phyloP scores from a whole-genome alignment of 306 rosid species.

The Argentina anserina region DNA sequence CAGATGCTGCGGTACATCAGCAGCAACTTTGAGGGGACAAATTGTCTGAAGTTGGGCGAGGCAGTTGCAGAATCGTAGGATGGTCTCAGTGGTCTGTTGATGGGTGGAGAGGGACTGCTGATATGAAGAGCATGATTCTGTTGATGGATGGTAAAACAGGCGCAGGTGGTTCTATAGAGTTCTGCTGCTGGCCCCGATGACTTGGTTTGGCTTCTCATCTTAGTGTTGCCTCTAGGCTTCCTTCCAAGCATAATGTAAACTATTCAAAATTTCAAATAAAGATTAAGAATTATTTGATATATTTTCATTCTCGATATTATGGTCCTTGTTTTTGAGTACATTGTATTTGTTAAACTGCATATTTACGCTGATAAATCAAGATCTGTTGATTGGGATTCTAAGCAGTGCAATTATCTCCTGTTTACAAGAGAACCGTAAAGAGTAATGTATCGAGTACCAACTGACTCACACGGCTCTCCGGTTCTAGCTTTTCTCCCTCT shows the following conservation, averaged over 20 bases:
- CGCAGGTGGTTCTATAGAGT: not conserved
- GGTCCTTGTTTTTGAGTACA: not conserved
- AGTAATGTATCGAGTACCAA: too few species aligned
- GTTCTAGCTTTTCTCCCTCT: too few species aligned
- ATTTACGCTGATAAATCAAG: not conserved
- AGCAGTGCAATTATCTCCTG: not conserved
- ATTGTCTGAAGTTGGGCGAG: not conserved
- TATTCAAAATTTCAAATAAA: not conserved
- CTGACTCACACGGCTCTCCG: too few species aligned
- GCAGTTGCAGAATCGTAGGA: not conserved
- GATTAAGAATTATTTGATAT: not conserved
- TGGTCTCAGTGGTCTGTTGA: not conserved
- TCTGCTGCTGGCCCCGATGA: not conserved
- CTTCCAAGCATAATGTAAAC: not conserved
- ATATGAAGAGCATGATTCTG: too few species aligned
- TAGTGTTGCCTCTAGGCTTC: not conserved
- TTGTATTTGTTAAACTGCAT: too few species aligned
- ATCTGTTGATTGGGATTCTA: not conserved
- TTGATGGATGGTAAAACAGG: not conserved
- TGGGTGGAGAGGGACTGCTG: not conserved
- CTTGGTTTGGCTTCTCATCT: not conserved
- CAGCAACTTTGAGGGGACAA: not conserved
- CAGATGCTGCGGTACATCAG: conserved; percentile 14
- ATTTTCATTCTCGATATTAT: not conserved
- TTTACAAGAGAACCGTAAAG: too few species aligned